Evolutionary conservation across 768 basidiomycete species (phyloP).

Genomic region (Daedaleopsis nitida): DNA sequence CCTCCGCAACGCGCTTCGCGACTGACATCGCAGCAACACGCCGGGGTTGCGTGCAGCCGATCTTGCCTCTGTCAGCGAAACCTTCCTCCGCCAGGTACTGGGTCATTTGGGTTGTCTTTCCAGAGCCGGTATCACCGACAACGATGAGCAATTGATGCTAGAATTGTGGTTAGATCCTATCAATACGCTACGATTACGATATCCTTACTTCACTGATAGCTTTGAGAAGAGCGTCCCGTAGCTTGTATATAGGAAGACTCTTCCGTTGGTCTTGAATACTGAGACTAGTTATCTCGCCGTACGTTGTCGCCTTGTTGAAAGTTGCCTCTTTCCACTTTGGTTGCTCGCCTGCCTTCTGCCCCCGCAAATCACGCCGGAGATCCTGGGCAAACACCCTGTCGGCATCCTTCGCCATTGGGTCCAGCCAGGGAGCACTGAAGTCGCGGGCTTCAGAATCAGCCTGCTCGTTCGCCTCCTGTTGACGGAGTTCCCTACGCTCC

Average conservation of each 20-base stretch:
- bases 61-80: conserved; percentile 84
- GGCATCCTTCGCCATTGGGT: conserved; percentile 90
- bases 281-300: conserved; percentile 87
- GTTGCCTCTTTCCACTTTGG: conserved; percentile 91
- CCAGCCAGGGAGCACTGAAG: conserved; percentile 95
- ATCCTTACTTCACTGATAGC: conserved; percentile 83
- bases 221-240: conserved; percentile 84
- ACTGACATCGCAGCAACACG: conserved; percentile 99
- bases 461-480: conserved; percentile 92
- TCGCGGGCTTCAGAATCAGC: conserved; percentile 94
- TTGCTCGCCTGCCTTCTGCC: conserved; percentile 79
- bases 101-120: conserved; percentile 99
- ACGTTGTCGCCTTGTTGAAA: conserved; percentile 95
- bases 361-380: conserved; percentile 75
- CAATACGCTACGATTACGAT: background rate
- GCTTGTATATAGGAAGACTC: conserved; percentile 92
- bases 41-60: conserved; percentile 98
- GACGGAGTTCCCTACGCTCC: conserved; percentile 90
- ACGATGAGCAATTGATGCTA: conserved; percentile 98
- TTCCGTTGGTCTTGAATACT: conserved; percentile 94
- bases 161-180: conserved; percentile 7
- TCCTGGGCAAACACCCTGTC: conserved; percentile 95
- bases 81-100: conserved; percentile 97
- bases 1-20: conserved; percentile 97
- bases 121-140: conserved; percentile 97